phyloP scores from a whole-genome alignment of 73 alveolate species.

The Halteria grandinella region DNA sequence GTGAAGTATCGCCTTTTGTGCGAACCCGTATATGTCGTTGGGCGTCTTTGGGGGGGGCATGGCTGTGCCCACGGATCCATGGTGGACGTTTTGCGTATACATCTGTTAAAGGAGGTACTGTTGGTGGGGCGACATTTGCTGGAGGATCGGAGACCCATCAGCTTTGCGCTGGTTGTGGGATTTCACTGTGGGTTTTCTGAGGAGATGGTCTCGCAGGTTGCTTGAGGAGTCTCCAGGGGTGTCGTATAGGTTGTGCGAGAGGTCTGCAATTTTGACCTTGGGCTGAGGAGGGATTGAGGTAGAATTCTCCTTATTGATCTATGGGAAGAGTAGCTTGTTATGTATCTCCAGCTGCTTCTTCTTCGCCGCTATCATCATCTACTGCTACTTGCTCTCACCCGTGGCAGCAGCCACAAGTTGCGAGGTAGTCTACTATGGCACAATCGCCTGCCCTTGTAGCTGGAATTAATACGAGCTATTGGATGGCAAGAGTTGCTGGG shows the following conservation, averaged over 20 bases:
- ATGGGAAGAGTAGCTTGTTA: conserved; percentile 10
- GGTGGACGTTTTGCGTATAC: conserved; percentile 1
- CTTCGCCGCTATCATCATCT: background rate
- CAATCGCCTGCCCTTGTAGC: conserved; percentile 18
- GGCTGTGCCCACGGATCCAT: conserved; percentile 38
- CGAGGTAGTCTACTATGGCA: too few relatives aligned
- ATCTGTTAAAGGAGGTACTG: conserved; percentile 9
- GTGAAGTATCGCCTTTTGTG: conserved; percentile 23
- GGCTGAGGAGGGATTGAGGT: conserved; percentile 17
- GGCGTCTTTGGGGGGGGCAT: conserved; percentile 16
- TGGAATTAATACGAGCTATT: conserved; percentile 17
- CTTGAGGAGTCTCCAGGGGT: conserved; percentile 23
- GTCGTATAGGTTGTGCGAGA: conserved; percentile 19
- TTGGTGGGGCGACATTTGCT: conserved; percentile 9
- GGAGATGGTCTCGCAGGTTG: background rate
- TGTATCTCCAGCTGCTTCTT: conserved; percentile 1
- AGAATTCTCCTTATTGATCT: conserved; percentile 32
- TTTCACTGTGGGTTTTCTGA: background rate
- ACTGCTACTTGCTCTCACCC: background rate
- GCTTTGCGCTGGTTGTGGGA: background rate
- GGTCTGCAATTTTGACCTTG: conserved; percentile 16
- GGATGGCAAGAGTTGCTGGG: conserved; percentile 14
- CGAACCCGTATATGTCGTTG: conserved; percentile 30
- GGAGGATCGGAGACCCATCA: background rate
- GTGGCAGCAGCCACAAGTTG: background rate